These are phyloP conservation scores for Catharanthus roseus DNA, from an alignment of 257 asterid genomes.

Conservation along the genomic window DNA sequence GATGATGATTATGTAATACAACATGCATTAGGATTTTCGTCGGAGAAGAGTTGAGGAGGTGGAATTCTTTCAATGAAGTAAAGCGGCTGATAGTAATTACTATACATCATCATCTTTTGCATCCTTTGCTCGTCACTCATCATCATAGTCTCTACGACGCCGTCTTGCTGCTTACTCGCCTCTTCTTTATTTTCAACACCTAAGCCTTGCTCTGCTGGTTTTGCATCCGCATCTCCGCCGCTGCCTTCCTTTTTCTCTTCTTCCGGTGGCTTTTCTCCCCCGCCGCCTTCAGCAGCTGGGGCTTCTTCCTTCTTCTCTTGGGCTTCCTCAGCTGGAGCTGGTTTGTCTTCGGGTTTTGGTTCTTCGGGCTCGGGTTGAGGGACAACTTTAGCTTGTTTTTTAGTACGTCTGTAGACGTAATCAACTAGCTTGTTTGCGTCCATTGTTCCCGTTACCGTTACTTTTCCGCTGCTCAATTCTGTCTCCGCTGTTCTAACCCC, in stretches of 20 bases:
- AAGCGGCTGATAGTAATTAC: slow-evolving; percentile 42
- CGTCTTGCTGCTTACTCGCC: background rate
- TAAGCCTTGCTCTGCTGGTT: background rate
- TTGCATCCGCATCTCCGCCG: slow-evolving; percentile 19
- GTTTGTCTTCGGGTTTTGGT: slow-evolving; percentile 32
- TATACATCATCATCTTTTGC: slow-evolving; percentile 41
- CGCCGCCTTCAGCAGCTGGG: slow-evolving; percentile 28
- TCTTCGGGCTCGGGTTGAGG: slow-evolving; percentile 54
- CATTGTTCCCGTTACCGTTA: slow-evolving; percentile 72
- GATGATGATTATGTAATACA: slow-evolving; percentile 30
- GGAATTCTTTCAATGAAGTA: slow-evolving; percentile 67
- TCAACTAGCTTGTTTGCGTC: slow-evolving; percentile 68
- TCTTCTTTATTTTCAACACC: background rate
- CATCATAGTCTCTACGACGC: background rate
- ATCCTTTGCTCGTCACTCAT: slow-evolving; percentile 15
- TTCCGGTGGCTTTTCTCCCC: slow-evolving; percentile 13
- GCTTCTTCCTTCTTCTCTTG: slow-evolving; percentile 30
- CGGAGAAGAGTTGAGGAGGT: slow-evolving; percentile 82
- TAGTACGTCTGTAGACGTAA: slow-evolving; percentile 69
- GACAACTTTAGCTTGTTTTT: slow-evolving; percentile 74
- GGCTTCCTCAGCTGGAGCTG: slow-evolving; percentile 26
- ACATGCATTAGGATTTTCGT: slow-evolving; percentile 92
- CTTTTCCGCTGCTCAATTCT: slow-evolving; percentile 59
- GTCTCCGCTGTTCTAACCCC: slow-evolving; percentile 80
- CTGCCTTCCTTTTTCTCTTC: slow-evolving; percentile 26